These are phyloP conservation scores for Leucoagaricus sp. DNA, from an alignment of 1,284 basidiomycete species.

Conservation along the genomic window DNA sequence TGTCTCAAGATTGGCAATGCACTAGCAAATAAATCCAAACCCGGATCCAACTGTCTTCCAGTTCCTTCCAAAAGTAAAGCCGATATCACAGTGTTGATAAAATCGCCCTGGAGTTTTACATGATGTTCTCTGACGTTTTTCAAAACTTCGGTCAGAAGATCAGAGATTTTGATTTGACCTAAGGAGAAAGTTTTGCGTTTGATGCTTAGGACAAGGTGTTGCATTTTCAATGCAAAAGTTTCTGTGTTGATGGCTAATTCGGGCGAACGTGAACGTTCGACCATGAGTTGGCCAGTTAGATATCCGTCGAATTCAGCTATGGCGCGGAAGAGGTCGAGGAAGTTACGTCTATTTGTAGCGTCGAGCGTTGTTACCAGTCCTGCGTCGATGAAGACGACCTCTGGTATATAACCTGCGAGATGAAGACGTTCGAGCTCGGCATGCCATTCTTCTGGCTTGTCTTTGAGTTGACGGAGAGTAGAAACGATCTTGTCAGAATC, in stretches of 20 bases:
- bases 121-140: conserved; percentile 90
- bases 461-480: conserved; percentile 56
- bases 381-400: conserved; percentile 96
- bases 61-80: conserved; percentile 96
- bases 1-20: conserved; percentile 89
- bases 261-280: conserved; percentile 92
- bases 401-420: conserved; percentile 83
- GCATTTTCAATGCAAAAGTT: conserved; percentile 96
- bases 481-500: conserved; percentile 73
- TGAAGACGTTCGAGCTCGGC: conserved; percentile 68
- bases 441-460: conserved; percentile 71
- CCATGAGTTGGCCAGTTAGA: conserved; percentile 92
- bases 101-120: conserved; percentile 99
- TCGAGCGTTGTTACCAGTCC: conserved; percentile 91
- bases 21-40: conserved; percentile 91
- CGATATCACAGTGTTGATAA: conserved; percentile 96
- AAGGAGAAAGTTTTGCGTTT: conserved; percentile 97
- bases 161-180: conserved; percentile 94
- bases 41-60: conserved; percentile 90
- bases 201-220: conserved; percentile 90
- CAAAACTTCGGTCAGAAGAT: conserved; percentile 89
- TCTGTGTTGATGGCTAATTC: conserved; percentile 91
- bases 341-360: conserved; percentile 83
- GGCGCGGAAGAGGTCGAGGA: conserved; percentile 95
- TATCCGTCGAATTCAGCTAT: conserved; percentile 98